A percentile compares a stretch with the other conserved stretches of the same genome.
Conservation (phyloP, 1,284 basidiomycete species). For the Paramarasmius palmivorus region DNA sequence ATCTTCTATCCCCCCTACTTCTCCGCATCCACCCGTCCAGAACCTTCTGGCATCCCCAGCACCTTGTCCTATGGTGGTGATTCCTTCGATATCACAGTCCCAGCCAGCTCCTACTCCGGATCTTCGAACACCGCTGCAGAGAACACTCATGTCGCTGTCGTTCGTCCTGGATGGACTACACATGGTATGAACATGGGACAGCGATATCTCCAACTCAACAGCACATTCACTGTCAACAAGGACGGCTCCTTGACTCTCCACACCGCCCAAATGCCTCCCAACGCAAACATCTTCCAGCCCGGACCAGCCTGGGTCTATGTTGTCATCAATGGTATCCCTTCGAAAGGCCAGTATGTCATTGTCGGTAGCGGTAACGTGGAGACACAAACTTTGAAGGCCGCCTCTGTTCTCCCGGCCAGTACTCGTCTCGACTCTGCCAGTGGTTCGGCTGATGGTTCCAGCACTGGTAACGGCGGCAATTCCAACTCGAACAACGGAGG, state of each 20-base stretch:
- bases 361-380: constrained; percentile 82
- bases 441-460: constrained; percentile 40
- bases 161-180: constrained; percentile 63
- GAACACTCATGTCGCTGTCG: constrained; percentile 79
- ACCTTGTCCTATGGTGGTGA: constrained; percentile 84
- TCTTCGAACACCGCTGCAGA: constrained; percentile 68
- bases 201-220: constrained; percentile 19
- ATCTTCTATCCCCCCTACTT: constrained; percentile 87
- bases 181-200: constrained; percentile 60
- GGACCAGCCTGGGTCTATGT: constrained; percentile 86
- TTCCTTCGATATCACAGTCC: constrained; percentile 66
- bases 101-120: constrained; percentile 63
- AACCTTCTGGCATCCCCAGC: constrained; percentile 68
- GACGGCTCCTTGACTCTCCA: constrained; percentile 28
- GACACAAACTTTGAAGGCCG: constrained; percentile 52
- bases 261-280: constrained; percentile 72
- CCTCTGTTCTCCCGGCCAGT: constrained; percentile 53
- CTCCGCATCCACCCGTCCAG: constrained; percentile 71
- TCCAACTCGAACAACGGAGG: constrained; percentile 16
- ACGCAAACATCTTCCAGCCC: constrained; percentile 82
- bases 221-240: constrained; percentile 46
- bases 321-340: constrained; percentile 81
- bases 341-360: constrained; percentile 72
- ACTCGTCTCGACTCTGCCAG: constrained; percentile 40
- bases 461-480: constrained; percentile 1